Base-by-base conservation (phyloP, 805 yeast species). In the Wickerhamiella spandovensis region DNA sequence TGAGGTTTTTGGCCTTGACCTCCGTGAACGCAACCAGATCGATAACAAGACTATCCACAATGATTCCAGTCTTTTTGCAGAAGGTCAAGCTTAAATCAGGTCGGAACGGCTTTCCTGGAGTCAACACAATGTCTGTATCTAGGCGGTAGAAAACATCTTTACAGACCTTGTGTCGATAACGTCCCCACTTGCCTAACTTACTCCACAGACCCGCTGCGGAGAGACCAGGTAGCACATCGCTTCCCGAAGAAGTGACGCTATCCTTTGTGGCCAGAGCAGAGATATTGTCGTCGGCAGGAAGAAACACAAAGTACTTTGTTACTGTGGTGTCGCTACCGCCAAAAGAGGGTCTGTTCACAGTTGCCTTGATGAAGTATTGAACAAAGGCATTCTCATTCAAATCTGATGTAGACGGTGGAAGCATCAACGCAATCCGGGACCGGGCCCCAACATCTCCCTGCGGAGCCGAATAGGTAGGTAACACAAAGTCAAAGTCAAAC, bases 281-380 rank as follows among this genome's bases (percentile, higher is more conserved):
- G 10, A 13, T 25, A n/a, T 44, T 9, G 17, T 25, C 24, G 12
- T 58, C 63, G 35, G 54, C 53, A 0, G 85, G 84, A 28, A 76
- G 61, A 54, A 81, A 77, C 2, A 67, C 64, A 54, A 82, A 76
- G 4, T 80, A 81, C 44, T 71, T 71, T 46, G 59, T 22, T 12
- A 24, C 30, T 2, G 13, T 23, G 3, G 72, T 57, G 52, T 77
- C 79, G 24, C 69, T 47, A 49, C 72, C 72, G 50, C 76, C 65
- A 30, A 77, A 58, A 2, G 78, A 70, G 1, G 79, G 63, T 44
- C 80, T 60, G 51, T 74, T 75, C 42, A 79, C 79, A 4, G 8
- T 0, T 9, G 72, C 82, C 61, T 80, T 79, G 49, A 81, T 69
- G 58, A 73, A 79, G 59, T 80, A 80, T 50, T 70, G 67, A 47